phyloP scores from a whole-genome alignment of 2,329 filamentous ascomycete species.

The Thielaviopsis euricoi region DNA sequence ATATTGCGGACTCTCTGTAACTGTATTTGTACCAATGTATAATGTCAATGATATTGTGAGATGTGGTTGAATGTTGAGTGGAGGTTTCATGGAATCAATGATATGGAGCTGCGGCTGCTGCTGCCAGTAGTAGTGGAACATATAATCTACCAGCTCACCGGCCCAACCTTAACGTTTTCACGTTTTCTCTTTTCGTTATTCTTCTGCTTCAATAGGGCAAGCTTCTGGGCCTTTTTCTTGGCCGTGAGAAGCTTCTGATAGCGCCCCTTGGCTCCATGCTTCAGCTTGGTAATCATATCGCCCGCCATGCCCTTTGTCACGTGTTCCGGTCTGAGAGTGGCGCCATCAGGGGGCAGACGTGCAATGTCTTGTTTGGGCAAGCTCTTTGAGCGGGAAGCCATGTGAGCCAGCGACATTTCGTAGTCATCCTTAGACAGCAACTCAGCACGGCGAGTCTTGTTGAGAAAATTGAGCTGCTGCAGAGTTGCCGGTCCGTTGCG shows the following conservation, averaged over 20 bases:
- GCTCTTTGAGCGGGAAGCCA: background rate
- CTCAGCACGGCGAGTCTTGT: slow-evolving; percentile 40
- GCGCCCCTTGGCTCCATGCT: slow-evolving; percentile 58
- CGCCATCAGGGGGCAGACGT: background rate
- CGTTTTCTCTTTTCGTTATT: slow-evolving; percentile 24
- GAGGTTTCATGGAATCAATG: no score
- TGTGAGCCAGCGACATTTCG: slow-evolving; percentile 28
- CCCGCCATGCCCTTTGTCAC: slow-evolving; percentile 66
- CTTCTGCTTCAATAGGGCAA: slow-evolving; percentile 22
- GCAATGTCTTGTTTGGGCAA: background rate
- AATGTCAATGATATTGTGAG: no score
- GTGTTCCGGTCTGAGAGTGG: slow-evolving; percentile 29
- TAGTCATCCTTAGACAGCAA: background rate
- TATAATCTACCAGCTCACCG: slow-evolving; percentile 19
- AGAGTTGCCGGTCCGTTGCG: slow-evolving; percentile 46
- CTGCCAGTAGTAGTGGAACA: no score
- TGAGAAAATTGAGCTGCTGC: slow-evolving; percentile 52
- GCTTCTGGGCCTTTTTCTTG: slow-evolving; percentile 29
- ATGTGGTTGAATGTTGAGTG: no score
- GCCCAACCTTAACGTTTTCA: slow-evolving; percentile 40
- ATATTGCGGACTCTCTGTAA: no score
- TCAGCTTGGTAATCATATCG: slow-evolving; percentile 88
- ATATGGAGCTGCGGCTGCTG: no score
- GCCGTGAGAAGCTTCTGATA: slow-evolving; percentile 36
- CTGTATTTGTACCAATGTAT: no score